A percentile compares a stretch with the other conserved stretches of the same genome.
Conservation (phyloP, 2,329 filamentous ascomycete genomes). For the Trichoderma polysporum region DNA sequence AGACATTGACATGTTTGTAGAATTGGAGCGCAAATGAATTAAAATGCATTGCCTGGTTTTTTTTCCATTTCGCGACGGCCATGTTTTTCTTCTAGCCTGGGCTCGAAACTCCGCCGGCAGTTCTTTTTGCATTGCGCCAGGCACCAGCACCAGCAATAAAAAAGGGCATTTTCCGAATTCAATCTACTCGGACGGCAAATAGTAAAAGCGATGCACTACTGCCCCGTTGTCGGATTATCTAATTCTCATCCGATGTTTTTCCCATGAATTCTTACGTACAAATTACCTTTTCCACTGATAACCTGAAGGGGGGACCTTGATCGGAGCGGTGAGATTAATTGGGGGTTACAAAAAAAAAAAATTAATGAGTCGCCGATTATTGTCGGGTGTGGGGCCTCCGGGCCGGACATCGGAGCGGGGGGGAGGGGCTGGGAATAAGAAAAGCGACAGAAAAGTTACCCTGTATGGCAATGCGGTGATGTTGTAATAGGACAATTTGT, state of each 20-base stretch:
- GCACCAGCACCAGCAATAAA: too few relatives aligned
- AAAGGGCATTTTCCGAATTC: too few relatives aligned
- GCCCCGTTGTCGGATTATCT: neutral
- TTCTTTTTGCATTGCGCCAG: too few relatives aligned
- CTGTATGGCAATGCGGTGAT: neutral
- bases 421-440: neutral
- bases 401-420: constrained; percentile 19
- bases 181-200: neutral
- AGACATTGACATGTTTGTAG: neutral
- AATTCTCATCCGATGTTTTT: neutral
- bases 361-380: neutral
- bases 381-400: neutral
- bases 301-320: neutral
- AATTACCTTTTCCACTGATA: neutral
- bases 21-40: too few relatives aligned
- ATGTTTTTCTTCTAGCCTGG: too few relatives aligned
- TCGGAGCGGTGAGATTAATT: neutral
- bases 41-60: too few relatives aligned
- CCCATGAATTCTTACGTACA: neutral
- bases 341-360: neutral
- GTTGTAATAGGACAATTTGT: too few relatives aligned
- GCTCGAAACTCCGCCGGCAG: too few relatives aligned
- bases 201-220: neutral
- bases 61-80: too few relatives aligned
- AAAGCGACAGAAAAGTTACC: neutral